Percentiles rank a stretch among this genome's conserved stretches.
phyloP scores from a whole-genome alignment of 805 yeast species.

The Teunomyces tritomae region DNA sequence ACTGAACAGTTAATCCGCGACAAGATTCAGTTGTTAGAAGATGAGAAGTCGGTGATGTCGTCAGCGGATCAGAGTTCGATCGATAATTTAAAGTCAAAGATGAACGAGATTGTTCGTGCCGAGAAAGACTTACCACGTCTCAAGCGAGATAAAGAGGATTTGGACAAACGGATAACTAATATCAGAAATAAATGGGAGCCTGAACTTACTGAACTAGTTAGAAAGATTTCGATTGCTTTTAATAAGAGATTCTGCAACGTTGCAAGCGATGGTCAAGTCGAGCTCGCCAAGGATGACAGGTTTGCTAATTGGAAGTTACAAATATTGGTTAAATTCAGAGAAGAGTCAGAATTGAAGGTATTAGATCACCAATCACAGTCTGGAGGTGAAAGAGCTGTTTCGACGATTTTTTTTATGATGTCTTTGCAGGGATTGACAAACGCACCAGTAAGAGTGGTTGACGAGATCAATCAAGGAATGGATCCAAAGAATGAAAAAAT shows the following conservation, averaged over 20 bases:
- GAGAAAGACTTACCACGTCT: constrained; percentile 39
- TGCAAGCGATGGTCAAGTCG: constrained; percentile 86
- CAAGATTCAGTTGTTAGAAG: constrained; percentile 44
- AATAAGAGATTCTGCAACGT: constrained; percentile 64
- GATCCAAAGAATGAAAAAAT: constrained; percentile 87
- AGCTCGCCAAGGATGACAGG: constrained; percentile 50
- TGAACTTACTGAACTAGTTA: constrained; percentile 51
- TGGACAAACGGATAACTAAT: constrained; percentile 35
- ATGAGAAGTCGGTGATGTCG: constrained; percentile 40
- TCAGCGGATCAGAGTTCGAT: constrained; percentile 38
- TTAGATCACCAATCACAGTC: constrained; percentile 89
- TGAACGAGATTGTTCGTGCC: constrained; percentile 31
- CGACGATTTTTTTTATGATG: constrained; percentile 87
- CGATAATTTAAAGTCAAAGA: constrained; percentile 38
- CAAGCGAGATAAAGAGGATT: constrained; percentile 18
- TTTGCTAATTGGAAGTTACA: constrained; percentile 80
- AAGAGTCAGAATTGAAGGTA: constrained; percentile 62
- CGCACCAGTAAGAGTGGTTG: constrained; percentile 93
- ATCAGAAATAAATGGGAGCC: constrained; percentile 59
- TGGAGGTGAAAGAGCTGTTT: constrained; percentile 97
- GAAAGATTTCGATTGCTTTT: constrained; percentile 61
- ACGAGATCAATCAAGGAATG: constrained; percentile 99
- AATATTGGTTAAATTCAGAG: constrained; percentile 83
- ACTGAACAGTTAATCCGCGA: constrained; percentile 36
- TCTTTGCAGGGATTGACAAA: constrained; percentile 83